phyloP scores from a whole-genome alignment of 2,329 filamentous ascomycete species.

The Fusarium sp. region DNA sequence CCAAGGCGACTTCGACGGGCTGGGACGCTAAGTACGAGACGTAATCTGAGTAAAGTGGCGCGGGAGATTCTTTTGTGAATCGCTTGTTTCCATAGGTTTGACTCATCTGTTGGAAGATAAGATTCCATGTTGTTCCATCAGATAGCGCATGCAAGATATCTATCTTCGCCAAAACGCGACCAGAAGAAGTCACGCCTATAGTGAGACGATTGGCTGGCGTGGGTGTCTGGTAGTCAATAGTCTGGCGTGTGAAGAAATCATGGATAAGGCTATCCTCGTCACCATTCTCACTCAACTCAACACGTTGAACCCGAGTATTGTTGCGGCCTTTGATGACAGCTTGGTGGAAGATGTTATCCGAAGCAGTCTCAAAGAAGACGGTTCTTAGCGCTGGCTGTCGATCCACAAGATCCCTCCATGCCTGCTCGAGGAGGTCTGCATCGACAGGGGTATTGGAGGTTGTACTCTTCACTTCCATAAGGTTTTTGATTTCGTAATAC shows the following conservation, averaged over 20 bases:
- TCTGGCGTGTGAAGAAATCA: background rate
- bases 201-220: background rate
- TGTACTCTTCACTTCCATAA: background rate
- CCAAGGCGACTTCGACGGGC: background rate
- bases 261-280: background rate
- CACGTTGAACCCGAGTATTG: background rate
- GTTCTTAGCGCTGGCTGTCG: background rate
- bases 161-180: background rate
- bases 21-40: background rate
- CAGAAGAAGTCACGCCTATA: background rate
- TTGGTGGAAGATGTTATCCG: background rate
- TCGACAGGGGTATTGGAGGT: background rate
- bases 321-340: background rate
- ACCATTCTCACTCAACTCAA: background rate
- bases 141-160: background rate
- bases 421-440: background rate
- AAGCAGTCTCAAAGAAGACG: background rate
- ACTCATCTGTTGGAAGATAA: background rate
- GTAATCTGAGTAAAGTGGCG: background rate
- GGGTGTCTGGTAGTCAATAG: background rate
- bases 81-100: background rate
- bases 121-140: conserved; percentile 1
- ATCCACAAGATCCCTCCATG: background rate
- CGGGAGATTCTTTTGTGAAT: background rate
- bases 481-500: background rate